Evolutionary conservation across 2,329 filamentous ascomycete species (phyloP).

Genomic region (Orbilia quercus): DNA sequence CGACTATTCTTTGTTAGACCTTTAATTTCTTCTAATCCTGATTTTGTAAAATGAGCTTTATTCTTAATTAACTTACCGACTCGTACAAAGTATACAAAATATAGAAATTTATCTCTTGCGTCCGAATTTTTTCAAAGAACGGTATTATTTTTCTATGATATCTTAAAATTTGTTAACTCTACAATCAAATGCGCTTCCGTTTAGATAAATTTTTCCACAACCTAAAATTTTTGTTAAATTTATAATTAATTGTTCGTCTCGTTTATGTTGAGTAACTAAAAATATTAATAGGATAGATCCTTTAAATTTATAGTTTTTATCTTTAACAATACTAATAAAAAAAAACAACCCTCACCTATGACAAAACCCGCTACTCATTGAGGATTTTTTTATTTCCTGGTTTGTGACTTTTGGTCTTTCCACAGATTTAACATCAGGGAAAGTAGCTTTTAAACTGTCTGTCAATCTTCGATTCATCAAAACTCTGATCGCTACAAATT

Average conservation of each 20-base stretch:
- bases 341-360: slow-evolving; percentile 55
- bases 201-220: slow-evolving; percentile 6
- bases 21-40: slow-evolving; percentile 53
- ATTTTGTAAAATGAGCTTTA: slow-evolving; percentile 54
- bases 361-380: slow-evolving; percentile 58
- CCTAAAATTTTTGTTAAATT: slow-evolving; percentile 31
- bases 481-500: slow-evolving; percentile 57
- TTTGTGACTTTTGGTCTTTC: slow-evolving; percentile 29
- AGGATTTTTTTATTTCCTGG: slow-evolving; percentile 53
- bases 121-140: slow-evolving; percentile 44
- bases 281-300: slow-evolving; percentile 29
- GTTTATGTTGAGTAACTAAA: slow-evolving; percentile 43
- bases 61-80: slow-evolving; percentile 35
- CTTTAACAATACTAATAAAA: slow-evolving; percentile 56
- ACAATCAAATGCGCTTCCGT: slow-evolving; percentile 19
- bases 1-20: too few species aligned
- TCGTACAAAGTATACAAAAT: slow-evolving; percentile 43
- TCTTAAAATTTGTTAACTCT: slow-evolving; percentile 13
- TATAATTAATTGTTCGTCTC: slow-evolving; percentile 33
- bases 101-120: slow-evolving; percentile 36
- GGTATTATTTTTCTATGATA: slow-evolving; percentile 47
- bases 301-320: slow-evolving; percentile 6
- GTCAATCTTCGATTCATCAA: slow-evolving; percentile 58
- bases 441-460: slow-evolving; percentile 54
- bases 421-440: slow-evolving; percentile 47